phyloP scores from a whole-genome alignment of 2,329 filamentous ascomycete genomes.

The Alternaria novae-zelandiae region DNA sequence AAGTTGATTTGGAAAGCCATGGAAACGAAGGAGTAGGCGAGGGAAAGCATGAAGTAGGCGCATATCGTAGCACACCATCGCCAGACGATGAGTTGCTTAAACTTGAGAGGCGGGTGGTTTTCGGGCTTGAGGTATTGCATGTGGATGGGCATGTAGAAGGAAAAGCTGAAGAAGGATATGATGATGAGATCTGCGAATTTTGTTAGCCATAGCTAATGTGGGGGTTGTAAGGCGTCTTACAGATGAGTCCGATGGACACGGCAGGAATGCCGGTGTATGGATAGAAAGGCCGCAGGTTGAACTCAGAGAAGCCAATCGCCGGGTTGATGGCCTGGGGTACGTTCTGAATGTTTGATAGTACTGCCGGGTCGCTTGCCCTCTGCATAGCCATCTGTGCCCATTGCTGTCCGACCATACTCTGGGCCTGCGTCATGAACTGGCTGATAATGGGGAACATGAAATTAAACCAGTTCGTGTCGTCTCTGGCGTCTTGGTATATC shows the following conservation, averaged over 20 bases:
- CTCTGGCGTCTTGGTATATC: conserved; percentile 62
- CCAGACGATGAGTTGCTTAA: conserved; percentile 65
- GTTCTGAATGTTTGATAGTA: conserved; percentile 52
- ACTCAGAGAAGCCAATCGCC: conserved; percentile 61
- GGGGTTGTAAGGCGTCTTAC: conserved; percentile 8
- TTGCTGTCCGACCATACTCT: conserved; percentile 55
- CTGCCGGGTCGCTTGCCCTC: conserved; percentile 50
- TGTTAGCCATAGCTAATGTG: neutral
- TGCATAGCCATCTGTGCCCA: conserved; percentile 54
- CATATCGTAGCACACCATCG: conserved; percentile 62
- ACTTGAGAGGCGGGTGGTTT: conserved; percentile 64
- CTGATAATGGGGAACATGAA: conserved; percentile 62
- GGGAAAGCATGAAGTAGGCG: conserved; percentile 67
- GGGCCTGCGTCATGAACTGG: conserved; percentile 56
- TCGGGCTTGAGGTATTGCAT: conserved; percentile 63
- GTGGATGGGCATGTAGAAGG: conserved; percentile 70
- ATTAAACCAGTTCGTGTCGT: conserved; percentile 60
- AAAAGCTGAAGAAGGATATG: conserved; percentile 70
- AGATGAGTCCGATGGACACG: conserved; percentile 69
- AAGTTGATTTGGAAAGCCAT: conserved; percentile 70
- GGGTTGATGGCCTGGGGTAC: conserved; percentile 63
- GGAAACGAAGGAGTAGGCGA: conserved; percentile 69
- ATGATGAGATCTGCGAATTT: conserved; percentile 62
- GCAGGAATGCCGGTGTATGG: conserved; percentile 63
- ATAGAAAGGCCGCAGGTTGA: conserved; percentile 66